These are phyloP conservation scores for Diutina mesorugosa DNA, from an alignment of 1,139 yeast species.

Conservation along the genomic window DNA sequence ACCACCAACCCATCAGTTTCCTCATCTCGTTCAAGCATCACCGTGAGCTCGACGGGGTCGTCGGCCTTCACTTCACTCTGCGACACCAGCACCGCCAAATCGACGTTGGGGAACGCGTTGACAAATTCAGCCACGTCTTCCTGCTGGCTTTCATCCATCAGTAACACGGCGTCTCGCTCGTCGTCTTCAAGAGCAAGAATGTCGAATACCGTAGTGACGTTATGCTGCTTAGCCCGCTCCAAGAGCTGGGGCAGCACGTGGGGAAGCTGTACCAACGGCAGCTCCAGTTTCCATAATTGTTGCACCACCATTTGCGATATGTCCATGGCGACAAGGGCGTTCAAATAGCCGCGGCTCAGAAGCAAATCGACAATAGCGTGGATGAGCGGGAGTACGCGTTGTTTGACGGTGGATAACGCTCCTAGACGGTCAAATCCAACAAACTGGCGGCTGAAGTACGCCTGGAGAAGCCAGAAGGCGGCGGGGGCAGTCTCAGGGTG, in stretches of 20 bases:
- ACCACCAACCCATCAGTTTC: conserved; percentile 58
- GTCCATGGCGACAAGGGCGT: conserved; percentile 78
- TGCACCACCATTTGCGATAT: conserved; percentile 82
- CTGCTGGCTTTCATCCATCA: conserved; percentile 36
- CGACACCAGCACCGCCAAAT: conserved; percentile 24
- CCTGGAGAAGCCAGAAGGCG: conserved; percentile 39
- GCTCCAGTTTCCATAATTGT: conserved; percentile 74
- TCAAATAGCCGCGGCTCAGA: conserved; percentile 70
- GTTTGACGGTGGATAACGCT: conserved; percentile 44
- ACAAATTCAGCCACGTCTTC: conserved; percentile 74
- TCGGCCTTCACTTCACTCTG: conserved; percentile 21
- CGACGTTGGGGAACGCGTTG: conserved; percentile 81
- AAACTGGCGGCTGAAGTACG: conserved; percentile 58
- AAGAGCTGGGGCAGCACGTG: conserved; percentile 40
- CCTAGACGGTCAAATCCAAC: conserved; percentile 42
- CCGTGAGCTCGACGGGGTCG: conserved; percentile 21
- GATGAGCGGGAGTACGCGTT: conserved; percentile 35
- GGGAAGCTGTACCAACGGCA: conserved; percentile 76
- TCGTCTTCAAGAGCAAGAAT: conserved; percentile 78
- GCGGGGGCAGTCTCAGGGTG: not conserved
- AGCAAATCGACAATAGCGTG: conserved; percentile 64
- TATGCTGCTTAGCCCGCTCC: conserved; percentile 38
- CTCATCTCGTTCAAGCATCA: conserved; percentile 60
- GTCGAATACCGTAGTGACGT: conserved; percentile 69
- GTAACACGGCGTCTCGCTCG: conserved; percentile 52